Evolutionary conservation across 1,139 yeast genomes (phyloP).

Genomic region (Lodderomyces elongisporus): DNA sequence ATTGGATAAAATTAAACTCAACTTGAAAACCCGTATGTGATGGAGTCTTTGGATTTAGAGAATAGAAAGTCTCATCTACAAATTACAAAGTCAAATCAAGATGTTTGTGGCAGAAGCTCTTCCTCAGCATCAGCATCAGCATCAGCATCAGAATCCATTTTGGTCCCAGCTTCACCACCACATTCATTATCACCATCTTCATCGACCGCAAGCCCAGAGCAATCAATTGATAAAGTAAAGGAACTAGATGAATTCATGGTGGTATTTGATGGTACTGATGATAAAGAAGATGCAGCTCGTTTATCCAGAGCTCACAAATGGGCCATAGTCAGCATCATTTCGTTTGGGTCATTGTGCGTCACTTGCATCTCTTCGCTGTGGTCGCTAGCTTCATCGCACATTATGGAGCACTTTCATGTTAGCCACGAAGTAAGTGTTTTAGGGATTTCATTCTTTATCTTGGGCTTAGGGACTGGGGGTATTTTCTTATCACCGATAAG

Average conservation of each 20-base stretch:
- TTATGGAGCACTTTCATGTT: constrained; percentile 21
- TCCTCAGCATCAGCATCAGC: too few relatives aligned
- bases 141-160: too few relatives aligned
- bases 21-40: too few relatives aligned
- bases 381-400: constrained; percentile 25
- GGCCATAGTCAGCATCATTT: constrained; percentile 23
- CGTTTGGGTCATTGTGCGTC: constrained; percentile 24
- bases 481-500: constrained; percentile 30
- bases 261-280: constrained; percentile 23
- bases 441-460: constrained; percentile 27
- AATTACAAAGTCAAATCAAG: too few relatives aligned
- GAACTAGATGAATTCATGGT: constrained; percentile 14
- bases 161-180: too few relatives aligned
- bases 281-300: constrained; percentile 21
- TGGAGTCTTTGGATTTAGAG: too few relatives aligned
- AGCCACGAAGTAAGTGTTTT: constrained; percentile 25
- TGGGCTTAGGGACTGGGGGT: constrained; percentile 31
- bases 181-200: too few relatives aligned
- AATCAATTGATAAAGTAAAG: neutral
- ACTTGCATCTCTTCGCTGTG: constrained; percentile 30
- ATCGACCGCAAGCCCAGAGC: too few relatives aligned
- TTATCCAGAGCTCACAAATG: constrained; percentile 24
- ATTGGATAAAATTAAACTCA: too few relatives aligned
- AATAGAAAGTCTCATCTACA: too few relatives aligned
- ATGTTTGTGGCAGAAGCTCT: too few relatives aligned